Evolutionary conservation across 495 filamentous ascomycete genomes (phyloP).

Genomic region (Annulohypoxylon moriforme): DNA sequence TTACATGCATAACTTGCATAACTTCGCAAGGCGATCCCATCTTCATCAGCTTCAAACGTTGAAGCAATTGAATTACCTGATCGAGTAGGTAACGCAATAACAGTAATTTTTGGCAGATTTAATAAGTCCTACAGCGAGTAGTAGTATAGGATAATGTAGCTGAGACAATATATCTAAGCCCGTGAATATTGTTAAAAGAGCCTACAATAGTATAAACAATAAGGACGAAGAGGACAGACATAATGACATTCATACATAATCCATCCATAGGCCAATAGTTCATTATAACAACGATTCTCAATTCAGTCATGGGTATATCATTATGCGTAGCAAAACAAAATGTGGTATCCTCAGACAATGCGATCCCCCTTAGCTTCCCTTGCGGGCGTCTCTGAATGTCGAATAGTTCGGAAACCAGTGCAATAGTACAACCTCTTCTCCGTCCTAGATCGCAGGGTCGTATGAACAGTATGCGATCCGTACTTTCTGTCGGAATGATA

Average conservation of each 20-base stretch:
- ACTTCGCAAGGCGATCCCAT: background rate
- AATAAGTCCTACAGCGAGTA: background rate
- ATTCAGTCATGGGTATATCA: slow-evolving; percentile 41
- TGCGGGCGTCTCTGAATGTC: slow-evolving; percentile 31
- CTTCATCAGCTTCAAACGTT: background rate
- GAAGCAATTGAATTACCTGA: background rate
- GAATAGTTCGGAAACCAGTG: slow-evolving; percentile 19
- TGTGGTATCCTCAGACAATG: slow-evolving; percentile 39
- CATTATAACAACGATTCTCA: slow-evolving; percentile 19
- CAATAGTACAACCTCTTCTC: slow-evolving; percentile 12
- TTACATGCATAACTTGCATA: slow-evolving; percentile 2
- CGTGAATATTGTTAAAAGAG: background rate
- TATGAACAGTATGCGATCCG: slow-evolving; percentile 13
- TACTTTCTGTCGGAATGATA: background rate
- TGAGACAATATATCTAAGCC: background rate
- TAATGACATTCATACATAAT: background rate
- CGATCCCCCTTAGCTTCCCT: slow-evolving; percentile 27
- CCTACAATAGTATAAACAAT: background rate
- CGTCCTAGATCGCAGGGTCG: slow-evolving; percentile 6
- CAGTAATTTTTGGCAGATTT: background rate
- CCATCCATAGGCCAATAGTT: background rate
- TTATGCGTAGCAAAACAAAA: slow-evolving; percentile 29
- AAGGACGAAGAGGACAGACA: background rate
- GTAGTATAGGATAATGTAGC: background rate
- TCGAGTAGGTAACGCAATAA: slow-evolving; percentile 3